Base-by-base conservation (phyloP, 257 asterid genomes). In the Scutellaria barbata region DNA sequence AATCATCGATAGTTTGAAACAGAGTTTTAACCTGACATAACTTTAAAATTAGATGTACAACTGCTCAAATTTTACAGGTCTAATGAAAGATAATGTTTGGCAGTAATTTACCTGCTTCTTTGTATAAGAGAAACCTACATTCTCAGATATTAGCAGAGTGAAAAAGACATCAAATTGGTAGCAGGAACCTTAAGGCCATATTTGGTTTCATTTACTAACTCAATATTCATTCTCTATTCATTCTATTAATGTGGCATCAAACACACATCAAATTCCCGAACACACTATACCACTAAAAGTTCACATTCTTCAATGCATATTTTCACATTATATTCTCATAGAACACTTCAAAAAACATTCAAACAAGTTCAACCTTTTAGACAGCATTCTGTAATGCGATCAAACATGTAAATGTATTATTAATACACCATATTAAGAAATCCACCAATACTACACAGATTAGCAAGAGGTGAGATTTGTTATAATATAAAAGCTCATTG, bases 281-380 rank as follows among this genome's bases (percentile, higher is more conserved):
- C n/a, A n/a, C n/a, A n/a, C n/a, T n/a, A n/a, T 14, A 16, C 35
- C 12, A 0, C 25, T n/a, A 13, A 50, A 11, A n/a, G 1, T 10
- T 56, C 58, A 56, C 20, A 43, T 45, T n/a, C 60, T 45, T 16
- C 22, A 14, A 8, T 56, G 43, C 10, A 57, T 41, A 53, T 37
- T 51, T 40, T 17, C 65, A 41, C 22, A 66, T 5, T 50, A 16
- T 17, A 52, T 56, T 30, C 63, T 52, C 62, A 14, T 40, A 68
- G 14, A 40, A 18, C 42, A 16, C 72, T 50, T 5, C 12, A 17
- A 1, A 17, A 3, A 68, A 20, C 35, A 69, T 52, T 40, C 37
- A 10, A 71, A 46, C 9, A 41, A 43, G 55, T 41, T 40, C n/a
- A 41, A 66, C 50, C 61, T 33, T 48, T 30, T 30, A 25, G 40